phyloP scores from a whole-genome alignment of 169 alveolate genomes.

The Plasmodium cynomolgi region DNA sequence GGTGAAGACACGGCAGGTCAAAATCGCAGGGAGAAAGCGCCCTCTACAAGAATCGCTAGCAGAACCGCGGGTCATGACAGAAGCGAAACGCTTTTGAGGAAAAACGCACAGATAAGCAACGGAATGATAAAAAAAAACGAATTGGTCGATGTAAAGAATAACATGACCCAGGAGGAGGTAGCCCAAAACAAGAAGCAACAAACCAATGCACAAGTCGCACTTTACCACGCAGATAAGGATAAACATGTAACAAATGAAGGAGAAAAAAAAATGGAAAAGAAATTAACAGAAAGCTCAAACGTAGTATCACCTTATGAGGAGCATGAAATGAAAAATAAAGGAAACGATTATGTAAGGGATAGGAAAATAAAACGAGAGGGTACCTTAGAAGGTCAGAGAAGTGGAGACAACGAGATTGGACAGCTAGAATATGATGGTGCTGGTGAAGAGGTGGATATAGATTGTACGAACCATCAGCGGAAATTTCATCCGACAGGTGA shows the following conservation, averaged over 20 bases:
- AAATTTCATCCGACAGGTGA: neutral
- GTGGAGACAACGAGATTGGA: neutral
- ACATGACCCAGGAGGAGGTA: neutral
- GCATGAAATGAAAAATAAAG: neutral
- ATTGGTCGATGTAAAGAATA: neutral
- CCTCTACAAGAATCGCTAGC: neutral
- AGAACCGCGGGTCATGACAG: neutral
- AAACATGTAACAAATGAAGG: neutral
- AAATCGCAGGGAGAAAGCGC: neutral
- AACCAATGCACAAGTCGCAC: neutral
- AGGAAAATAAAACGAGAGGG: neutral
- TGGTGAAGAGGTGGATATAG: neutral
- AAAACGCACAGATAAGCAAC: neutral
- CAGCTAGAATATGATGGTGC: neutral
- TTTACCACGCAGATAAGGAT: neutral
- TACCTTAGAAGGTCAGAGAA: neutral
- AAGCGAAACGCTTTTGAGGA: slow-evolving; percentile 9
- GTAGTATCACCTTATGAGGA: slow-evolving; percentile 20
- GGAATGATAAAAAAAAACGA: neutral
- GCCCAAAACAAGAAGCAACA: neutral
- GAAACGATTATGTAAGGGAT: neutral
- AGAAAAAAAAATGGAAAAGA: neutral
- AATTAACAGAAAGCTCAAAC: slow-evolving; percentile 29
- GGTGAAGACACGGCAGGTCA: slow-evolving; percentile 12
- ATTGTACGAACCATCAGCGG: neutral